Base-by-base conservation (phyloP, 768 basidiomycete species). In the Paxillus rubicundulus region DNA sequence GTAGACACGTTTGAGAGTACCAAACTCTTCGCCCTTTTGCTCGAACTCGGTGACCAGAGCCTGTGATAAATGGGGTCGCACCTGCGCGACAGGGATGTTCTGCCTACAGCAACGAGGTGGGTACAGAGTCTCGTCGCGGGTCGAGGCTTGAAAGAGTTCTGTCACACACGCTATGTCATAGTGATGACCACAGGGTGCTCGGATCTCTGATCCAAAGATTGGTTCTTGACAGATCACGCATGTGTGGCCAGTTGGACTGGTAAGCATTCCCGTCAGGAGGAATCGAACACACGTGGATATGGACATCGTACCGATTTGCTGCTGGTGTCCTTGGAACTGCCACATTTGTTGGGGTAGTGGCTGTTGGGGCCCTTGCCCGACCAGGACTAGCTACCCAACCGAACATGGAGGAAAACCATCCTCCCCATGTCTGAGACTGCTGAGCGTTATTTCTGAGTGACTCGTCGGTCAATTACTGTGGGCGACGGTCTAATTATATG, bases 71-170 rank as follows among this genome's bases (percentile, higher is more conserved):
- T 72, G 64, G 2, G 40, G 37, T 27, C 45, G 54, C n/a, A 73
- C 67, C 2, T 55, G 54, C 13, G 30, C 9, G 33, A 68, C 40
- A 24, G 70, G 56, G 18, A 76, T 71, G 7, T 54, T 52, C 28
- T 59, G 59, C 27, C 65, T 55, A 53, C 75, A 76, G 55, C 75
- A 76, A 28, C 69, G 67, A 30, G 75, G 74, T 3, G 74, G 75
- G 56, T 65, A 74, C 24, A 77, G 67, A 1, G 68, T 60, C 51
- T 76, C 76, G 58, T 77, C 76, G 18, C 51, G 56, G 4, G 63
- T 67, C 1, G n/a, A n/a, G n/a, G n/a, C n/a, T n/a, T n/a, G n/a
- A n/a, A n/a, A n/a, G n/a, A n/a, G n/a, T n/a, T n/a, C n/a, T n/a
- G n/a, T n/a, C n/a, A n/a, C n/a, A n/a, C n/a, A n/a, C n/a, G n/a